Conservation (phyloP, 2,329 filamentous ascomycete species). For the Xylariaceae sp. region DNA sequence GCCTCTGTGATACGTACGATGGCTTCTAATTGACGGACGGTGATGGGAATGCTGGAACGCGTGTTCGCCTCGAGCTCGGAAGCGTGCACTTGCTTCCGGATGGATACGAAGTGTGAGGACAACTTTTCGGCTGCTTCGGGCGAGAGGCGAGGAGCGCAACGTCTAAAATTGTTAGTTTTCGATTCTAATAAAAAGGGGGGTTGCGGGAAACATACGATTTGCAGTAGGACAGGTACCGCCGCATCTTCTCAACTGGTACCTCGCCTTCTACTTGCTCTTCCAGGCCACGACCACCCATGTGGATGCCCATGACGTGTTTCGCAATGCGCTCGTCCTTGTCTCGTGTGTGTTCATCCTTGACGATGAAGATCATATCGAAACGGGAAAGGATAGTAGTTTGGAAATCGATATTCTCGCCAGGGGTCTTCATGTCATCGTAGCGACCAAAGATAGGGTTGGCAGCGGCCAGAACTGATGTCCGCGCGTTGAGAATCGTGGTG, state of each 20-base stretch:
- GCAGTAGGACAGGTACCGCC: constrained; percentile 94
- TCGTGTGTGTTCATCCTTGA: constrained; percentile 88
- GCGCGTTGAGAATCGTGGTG: constrained; percentile 92
- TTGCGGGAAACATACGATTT: constrained; percentile 62
- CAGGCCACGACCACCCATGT: constrained; percentile 81
- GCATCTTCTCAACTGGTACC: constrained; percentile 94
- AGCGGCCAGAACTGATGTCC: constrained; percentile 90
- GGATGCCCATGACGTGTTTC: constrained; percentile 93
- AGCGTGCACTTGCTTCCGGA: constrained; percentile 87
- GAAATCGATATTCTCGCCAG: constrained; percentile 98
- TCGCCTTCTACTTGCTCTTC: constrained; percentile 83
- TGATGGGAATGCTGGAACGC: constrained; percentile 93
- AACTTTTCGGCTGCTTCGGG: constrained; percentile 91
- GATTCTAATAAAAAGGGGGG: not conserved
- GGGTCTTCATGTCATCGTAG: constrained; percentile 96
- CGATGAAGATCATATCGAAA: constrained; percentile 99
- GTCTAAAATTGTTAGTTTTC: constrained; percentile 44
- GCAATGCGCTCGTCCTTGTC: constrained; percentile 89
- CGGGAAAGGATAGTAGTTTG: constrained; percentile 96
- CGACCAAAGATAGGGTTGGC: constrained; percentile 97
- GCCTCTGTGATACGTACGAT: constrained; percentile 97
- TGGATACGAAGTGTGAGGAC: constrained; percentile 94
- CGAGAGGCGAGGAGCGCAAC: constrained; percentile 86
- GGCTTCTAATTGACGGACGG: constrained; percentile 91
- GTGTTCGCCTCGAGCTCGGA: constrained; percentile 85